Evolutionary conservation across 2,329 filamentous ascomycete species (phyloP), one percentile per base, ranked within the genome.

Genomic region (Rhynchosporium secalis): DNA sequence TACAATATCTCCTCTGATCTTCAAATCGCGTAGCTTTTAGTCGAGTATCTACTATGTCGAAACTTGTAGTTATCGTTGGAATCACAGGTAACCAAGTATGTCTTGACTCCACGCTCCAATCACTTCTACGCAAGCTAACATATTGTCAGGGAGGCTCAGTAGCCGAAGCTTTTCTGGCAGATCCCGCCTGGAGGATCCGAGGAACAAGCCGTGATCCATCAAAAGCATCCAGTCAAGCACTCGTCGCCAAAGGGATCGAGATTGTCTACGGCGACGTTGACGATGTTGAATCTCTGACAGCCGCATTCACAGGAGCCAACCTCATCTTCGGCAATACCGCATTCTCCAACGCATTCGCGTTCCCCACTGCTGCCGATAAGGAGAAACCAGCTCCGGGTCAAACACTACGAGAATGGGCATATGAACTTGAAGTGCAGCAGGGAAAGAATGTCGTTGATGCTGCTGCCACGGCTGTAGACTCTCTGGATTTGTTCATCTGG

Each of bases 401-500:
- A 70, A 72, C 6, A 71, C 72, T 3, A 67, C 72, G 1, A 63
- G 58, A 62, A 26, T 62, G 38, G 29, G 48, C 43, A 0, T 82
- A 80, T 63, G 75, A 82, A 0, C 72, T 79, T 2, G 84, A 86
- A 72, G 70, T 78, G 7, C 74, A 74, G 13, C 79, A 85, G 58
- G 82, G 83, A 0, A 79, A 77, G 64, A 86, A 86, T 62, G 81
- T 86, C 36, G 80, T 77, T 3, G 79, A 84, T 64, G 83, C 82
- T 0, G 83, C 38, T 6, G 63, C 63, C 4, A 63, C 67, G 3
- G 60, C 77, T 1, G 52, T 61, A 0, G 71, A 66, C 0, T 31
- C 13, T 3, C 63, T 80, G 1, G 72, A 78, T 31, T 67, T 60
- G 10, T 66, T 64, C 46, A 60, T 66, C 3, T 62, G 56, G 5